phyloP scores from a whole-genome alignment of 148 eudicot genomes.

The Polygonum maritimum region DNA sequence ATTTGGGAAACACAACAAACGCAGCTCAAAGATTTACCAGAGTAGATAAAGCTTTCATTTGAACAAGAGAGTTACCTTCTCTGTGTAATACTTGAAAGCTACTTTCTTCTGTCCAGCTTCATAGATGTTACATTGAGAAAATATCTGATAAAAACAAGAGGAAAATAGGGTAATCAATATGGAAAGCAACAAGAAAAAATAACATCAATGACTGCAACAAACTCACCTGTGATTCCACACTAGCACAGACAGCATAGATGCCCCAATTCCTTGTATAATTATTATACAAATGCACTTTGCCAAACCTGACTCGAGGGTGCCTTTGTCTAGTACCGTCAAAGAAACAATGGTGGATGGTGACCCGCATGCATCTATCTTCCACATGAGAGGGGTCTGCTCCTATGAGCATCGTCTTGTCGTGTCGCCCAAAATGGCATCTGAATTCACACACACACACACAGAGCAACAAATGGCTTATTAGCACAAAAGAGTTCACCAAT shows the following conservation, averaged over 20 bases:
- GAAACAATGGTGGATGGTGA: constrained; percentile 87
- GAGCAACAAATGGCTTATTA: neutral
- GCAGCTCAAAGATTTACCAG: neutral
- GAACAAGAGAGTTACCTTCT: constrained; percentile 46
- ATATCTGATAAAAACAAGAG: constrained; percentile 37
- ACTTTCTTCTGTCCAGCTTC: constrained; percentile 82
- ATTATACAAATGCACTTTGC: constrained; percentile 85
- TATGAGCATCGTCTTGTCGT: constrained; percentile 88
- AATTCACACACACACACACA: neutral
- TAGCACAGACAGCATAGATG: constrained; percentile 86
- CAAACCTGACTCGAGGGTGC: constrained; percentile 85
- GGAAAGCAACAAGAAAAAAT: neutral
- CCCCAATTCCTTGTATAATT: constrained; percentile 92
- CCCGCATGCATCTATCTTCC: constrained; percentile 67
- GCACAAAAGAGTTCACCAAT: neutral
- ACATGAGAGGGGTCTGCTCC: constrained; percentile 77
- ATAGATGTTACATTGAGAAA: constrained; percentile 87
- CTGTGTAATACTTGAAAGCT: constrained; percentile 62
- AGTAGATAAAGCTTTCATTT: neutral
- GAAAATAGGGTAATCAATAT: neutral
- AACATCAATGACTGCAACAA: neutral
- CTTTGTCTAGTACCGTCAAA: constrained; percentile 88
- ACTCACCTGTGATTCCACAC: constrained; percentile 88
- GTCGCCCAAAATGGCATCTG: constrained; percentile 75
- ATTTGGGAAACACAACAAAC: neutral